Evolutionary conservation across 1,284 basidiomycete species (phyloP), one percentile per base, ranked within the genome.

Genomic region (Puccinia hordei): DNA sequence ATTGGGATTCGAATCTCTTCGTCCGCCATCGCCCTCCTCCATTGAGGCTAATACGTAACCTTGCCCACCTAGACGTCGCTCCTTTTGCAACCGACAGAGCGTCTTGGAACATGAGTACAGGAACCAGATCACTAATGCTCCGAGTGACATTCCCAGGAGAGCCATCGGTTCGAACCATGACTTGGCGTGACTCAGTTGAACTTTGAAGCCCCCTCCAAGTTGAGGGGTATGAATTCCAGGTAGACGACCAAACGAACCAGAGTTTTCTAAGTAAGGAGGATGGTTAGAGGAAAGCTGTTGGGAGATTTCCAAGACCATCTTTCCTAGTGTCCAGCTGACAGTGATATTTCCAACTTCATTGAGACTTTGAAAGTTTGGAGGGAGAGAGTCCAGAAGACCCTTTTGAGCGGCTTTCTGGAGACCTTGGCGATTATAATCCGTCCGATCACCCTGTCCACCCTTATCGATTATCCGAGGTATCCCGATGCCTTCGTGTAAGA

Each of bases 261-360:
- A 9, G 35, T 30, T 19, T 33, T 53, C 22, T 27, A 30, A n/a
- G n/a, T n/a, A n/a, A 19, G 59, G 13, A 13, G 27, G 27, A n/a
- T 38, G 61, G 12, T 19, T 30, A 19, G 77, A 59, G 24, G 74
- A 46, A 30, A 57, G n/a, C 22, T 46, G 63, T 49, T 79, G 51
- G 15, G 77, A 79, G 13, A 96, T 96, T 86, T 98, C 96, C 51
- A 98, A 89, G 0, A 99, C 94, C 90, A 98, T 98, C 86, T 98
- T 98, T 65, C 97, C 96, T 41, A 99, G 88, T 2, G 96, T 98
- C 96, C 96, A 99, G 83, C 91, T 94, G 84, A 99, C 95, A 49
- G 94, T 93, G 73, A 97, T 93, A 83, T 93, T 93, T 41, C 91
- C 91, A 49, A 99, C 92, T 49, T 91, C 90, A 85, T 98, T 95